Conservation (phyloP, 148 eudicot species). For the Diospyros kaki region DNA sequence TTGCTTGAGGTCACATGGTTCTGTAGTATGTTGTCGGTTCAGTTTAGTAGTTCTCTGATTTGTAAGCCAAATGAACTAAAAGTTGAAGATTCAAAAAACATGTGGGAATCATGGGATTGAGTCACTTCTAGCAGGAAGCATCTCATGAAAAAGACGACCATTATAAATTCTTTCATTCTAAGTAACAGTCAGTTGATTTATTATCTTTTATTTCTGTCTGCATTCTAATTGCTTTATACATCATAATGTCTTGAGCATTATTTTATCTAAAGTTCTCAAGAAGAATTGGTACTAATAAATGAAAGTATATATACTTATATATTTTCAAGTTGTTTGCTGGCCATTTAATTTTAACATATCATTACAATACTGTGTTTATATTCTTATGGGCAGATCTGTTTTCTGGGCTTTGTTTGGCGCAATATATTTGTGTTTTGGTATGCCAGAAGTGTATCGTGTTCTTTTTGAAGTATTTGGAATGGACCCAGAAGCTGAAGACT, state of each 20-base stretch:
- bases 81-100: not conserved
- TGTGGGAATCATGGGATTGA: not conserved
- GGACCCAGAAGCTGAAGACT: constrained; percentile 96
- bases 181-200: not conserved
- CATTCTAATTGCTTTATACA: too few species aligned
- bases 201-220: too few species aligned
- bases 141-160: too few species aligned
- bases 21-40: too few species aligned
- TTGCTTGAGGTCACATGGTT: too few species aligned
- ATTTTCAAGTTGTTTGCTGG: not conserved
- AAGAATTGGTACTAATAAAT: not conserved
- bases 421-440: constrained; percentile 88
- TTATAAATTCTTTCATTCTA: too few species aligned
- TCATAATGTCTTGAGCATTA: not conserved
- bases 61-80: not conserved
- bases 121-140: not conserved
- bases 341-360: not conserved
- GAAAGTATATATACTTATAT: not conserved
- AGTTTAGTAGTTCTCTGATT: not conserved
- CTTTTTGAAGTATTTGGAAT: constrained; percentile 98
- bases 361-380: not conserved
- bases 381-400: constrained; percentile 61
- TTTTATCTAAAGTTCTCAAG: not conserved
- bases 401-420: constrained; percentile 97
- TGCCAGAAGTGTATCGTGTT: constrained; percentile 98